Conservation (phyloP, 2,329 filamentous ascomycete species). For the Aspergillus novofumigatus region DNA sequence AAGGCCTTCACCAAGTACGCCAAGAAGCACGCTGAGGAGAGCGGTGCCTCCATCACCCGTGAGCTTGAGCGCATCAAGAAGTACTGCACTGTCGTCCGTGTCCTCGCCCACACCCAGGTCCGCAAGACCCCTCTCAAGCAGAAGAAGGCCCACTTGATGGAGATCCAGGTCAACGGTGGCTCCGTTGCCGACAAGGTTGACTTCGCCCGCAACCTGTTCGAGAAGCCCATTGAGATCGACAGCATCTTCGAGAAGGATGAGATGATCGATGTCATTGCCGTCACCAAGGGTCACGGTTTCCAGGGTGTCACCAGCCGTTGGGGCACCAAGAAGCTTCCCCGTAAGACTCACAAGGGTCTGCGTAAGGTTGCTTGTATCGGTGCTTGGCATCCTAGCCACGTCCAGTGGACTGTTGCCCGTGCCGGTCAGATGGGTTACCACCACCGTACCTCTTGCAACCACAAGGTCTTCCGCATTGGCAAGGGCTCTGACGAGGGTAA, state of each 20-base stretch:
- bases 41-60: constrained; percentile 83
- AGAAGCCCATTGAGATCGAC: constrained; percentile 95
- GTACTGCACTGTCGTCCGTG: constrained; percentile 99
- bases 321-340: constrained; percentile 99
- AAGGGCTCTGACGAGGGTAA: constrained; percentile 87
- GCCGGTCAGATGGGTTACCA: constrained; percentile 99
- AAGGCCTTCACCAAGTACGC: constrained; percentile 99
- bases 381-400: constrained; percentile 99
- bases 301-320: constrained; percentile 94
- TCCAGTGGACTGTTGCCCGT: constrained; percentile 99
- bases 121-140: constrained; percentile 99
- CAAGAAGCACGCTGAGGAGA: constrained; percentile 98
- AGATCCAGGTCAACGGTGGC: constrained; percentile 99
- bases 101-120: constrained; percentile 99
- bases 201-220: constrained; percentile 92
- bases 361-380: constrained; percentile 99
- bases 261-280: constrained; percentile 98
- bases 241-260: constrained; percentile 98
- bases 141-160: constrained; percentile 99
- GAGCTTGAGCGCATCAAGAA: constrained; percentile 99
- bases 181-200: constrained; percentile 94
- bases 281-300: constrained; percentile 99
- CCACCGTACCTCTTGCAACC: constrained; percentile 99
- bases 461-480: constrained; percentile 99
- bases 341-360: constrained; percentile 99